phyloP scores from a whole-genome alignment of 2,329 filamentous ascomycete species.

The Curvularia sp. region DNA sequence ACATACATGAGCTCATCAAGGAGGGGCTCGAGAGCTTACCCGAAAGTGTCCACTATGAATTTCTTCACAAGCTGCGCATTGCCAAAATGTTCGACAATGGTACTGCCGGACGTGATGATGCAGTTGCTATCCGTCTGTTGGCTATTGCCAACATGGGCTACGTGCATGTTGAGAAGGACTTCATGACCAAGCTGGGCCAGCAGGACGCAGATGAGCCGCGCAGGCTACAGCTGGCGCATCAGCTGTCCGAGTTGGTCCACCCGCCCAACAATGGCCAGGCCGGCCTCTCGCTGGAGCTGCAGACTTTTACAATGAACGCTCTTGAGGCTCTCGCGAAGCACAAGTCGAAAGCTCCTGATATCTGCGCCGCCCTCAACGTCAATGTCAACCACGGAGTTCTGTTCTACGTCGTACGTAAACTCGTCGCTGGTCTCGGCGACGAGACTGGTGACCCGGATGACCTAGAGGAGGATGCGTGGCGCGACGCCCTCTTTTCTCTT shows the following conservation, averaged over 20 bases:
- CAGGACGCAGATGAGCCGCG: slow-evolving; percentile 90
- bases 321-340: slow-evolving; percentile 87
- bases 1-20: slow-evolving; percentile 53
- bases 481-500: slow-evolving; percentile 86
- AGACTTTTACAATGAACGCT: slow-evolving; percentile 80
- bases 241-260: slow-evolving; percentile 89
- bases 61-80: slow-evolving; percentile 80
- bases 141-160: slow-evolving; percentile 92
- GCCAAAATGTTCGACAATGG: slow-evolving; percentile 79
- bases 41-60: slow-evolving; percentile 76
- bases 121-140: slow-evolving; percentile 80
- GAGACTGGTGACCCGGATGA: slow-evolving; percentile 62
- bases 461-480: slow-evolving; percentile 83
- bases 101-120: slow-evolving; percentile 71
- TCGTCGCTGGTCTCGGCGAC: slow-evolving; percentile 76
- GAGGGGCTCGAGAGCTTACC: slow-evolving; percentile 67
- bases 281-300: slow-evolving; percentile 75
- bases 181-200: slow-evolving; percentile 83
- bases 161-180: slow-evolving; percentile 81
- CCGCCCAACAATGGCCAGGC: slow-evolving; percentile 74
- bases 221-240: slow-evolving; percentile 86
- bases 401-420: slow-evolving; percentile 90
- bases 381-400: slow-evolving; percentile 96
- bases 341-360: slow-evolving; percentile 77
- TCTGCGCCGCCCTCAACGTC: slow-evolving; percentile 88